A percentile compares a stretch with the other conserved stretches of the same genome.
Conservation (phyloP, 1,284 basidiomycete species). For the Cutaneotrichosporon mucoides region DNA sequence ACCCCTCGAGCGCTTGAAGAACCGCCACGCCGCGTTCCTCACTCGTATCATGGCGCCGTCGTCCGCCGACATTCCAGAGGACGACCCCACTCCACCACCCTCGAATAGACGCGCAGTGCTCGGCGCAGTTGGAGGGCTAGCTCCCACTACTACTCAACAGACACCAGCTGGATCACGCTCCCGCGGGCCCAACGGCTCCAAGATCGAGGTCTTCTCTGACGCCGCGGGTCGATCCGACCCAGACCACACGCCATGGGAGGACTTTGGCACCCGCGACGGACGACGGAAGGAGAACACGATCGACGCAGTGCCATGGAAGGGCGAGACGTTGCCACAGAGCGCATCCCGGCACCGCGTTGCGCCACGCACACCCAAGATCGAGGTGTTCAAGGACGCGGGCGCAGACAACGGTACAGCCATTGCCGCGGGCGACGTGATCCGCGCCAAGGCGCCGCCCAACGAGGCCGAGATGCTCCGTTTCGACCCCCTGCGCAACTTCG, state of each 20-base stretch:
- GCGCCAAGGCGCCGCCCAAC: constrained; percentile 32
- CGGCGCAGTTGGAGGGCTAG: constrained; percentile 14
- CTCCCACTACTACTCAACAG: neutral
- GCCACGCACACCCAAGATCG: constrained; percentile 52
- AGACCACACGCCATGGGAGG: constrained; percentile 48
- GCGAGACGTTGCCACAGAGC: constrained; percentile 51
- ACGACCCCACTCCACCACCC: constrained; percentile 24
- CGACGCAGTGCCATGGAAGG: constrained; percentile 52
- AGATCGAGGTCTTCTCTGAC: constrained; percentile 51
- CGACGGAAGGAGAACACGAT: constrained; percentile 53
- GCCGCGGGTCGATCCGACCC: constrained; percentile 18
- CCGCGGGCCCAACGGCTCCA: constrained; percentile 42
- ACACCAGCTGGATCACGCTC: constrained; percentile 11
- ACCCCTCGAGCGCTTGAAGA: constrained; percentile 80
- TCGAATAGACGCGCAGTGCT: constrained; percentile 14
- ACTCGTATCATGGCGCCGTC: constrained; percentile 58
- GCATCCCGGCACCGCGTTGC: constrained; percentile 31
- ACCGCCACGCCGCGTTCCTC: constrained; percentile 76
- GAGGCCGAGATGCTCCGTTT: constrained; percentile 55
- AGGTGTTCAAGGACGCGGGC: constrained; percentile 53
- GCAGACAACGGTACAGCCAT: neutral
- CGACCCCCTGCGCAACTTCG: constrained; percentile 57
- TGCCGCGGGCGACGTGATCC: constrained; percentile 15
- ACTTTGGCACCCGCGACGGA: constrained; percentile 52
- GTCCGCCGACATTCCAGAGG: constrained; percentile 37